Evolutionary conservation across 2,329 filamentous ascomycete genomes (phyloP).

Genomic region (Stachybotrys chlorohalonatus): DNA sequence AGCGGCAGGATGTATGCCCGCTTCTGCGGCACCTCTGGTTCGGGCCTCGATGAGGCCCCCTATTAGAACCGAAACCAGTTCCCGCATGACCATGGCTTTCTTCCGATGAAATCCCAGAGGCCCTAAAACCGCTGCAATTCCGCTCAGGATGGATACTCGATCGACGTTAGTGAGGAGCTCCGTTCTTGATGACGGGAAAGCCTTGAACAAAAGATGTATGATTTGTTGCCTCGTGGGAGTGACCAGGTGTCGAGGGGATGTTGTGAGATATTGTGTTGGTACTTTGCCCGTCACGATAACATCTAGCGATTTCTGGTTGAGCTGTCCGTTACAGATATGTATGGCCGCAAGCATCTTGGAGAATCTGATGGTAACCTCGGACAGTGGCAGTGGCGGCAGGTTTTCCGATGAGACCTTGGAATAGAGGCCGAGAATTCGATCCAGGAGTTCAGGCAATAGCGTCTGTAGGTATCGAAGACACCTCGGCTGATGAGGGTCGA

Average conservation of each 20-base stretch:
- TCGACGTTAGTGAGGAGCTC: slow-evolving; percentile 66
- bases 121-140: slow-evolving; percentile 79
- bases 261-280: slow-evolving; percentile 38
- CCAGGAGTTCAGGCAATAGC: slow-evolving; percentile 64
- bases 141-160: slow-evolving; percentile 69
- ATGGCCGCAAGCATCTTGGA: slow-evolving; percentile 60
- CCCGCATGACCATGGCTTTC: slow-evolving; percentile 81
- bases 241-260: slow-evolving; percentile 47
- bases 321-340: slow-evolving; percentile 53
- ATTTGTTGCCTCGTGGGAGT: slow-evolving; percentile 54
- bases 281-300: slow-evolving; percentile 56
- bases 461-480: slow-evolving; percentile 45
- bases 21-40: slow-evolving; percentile 89
- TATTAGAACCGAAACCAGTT: slow-evolving; percentile 75
- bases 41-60: slow-evolving; percentile 82
- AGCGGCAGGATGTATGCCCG: slow-evolving; percentile 88
- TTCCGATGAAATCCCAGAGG: slow-evolving; percentile 75
- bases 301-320: slow-evolving; percentile 52
- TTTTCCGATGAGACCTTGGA: slow-evolving; percentile 61
- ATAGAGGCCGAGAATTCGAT: slow-evolving; percentile 67
- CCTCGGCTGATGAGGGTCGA: slow-evolving; percentile 37
- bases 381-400: slow-evolving; percentile 60
- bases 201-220: slow-evolving; percentile 54
- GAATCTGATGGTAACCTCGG: slow-evolving; percentile 66
- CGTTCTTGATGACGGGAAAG: slow-evolving; percentile 57